Base-by-base conservation (phyloP, 768 basidiomycete species). In the Filobasidium wieringae region DNA sequence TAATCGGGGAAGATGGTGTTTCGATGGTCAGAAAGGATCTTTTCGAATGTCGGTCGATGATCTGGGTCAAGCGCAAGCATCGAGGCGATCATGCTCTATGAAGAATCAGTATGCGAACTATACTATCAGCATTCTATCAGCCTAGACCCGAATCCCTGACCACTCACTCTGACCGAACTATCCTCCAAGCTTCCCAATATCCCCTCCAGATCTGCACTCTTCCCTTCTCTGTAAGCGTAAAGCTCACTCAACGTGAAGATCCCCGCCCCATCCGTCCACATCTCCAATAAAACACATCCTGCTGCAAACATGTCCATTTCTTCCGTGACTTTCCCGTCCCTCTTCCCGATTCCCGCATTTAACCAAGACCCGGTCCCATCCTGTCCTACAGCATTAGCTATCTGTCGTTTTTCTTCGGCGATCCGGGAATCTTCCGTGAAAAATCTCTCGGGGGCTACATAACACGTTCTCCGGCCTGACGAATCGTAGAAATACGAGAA, bases 401-500 rank as follows among this genome's bases (percentile, higher is more conserved):
- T 53, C n/a, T 62, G 41, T 78, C 12, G 78, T 77, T 87, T 87
- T 74, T 81, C 83, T 27, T 80, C 81, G 52, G 81, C 84, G 53
- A 85, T 83, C 37, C 84, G 83, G 0, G 82, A 83, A 54, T 83
- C 84, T 1, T 85, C 81, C 1, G 85, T 82, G 73, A 86, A 96
- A 76, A 97, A 99, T 9, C 95, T 79, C 66, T 99, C 95, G 0
- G 95, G 95, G 0, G 95, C 95, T 58, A 99, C 78, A 68, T 97
- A 97, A 72, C 95, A 99, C 1, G 88, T 92, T 11, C 93, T 80
- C 7, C 90, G 79, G 1, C 89, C 88, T 12, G 88, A 90, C 4
- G 89, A 90, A 74, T 99, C 95, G 73, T 92, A 97, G 79, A 84
- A 99, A 78, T 91, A 95, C 4, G 91, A 92, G 73, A 96, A 99